Evolutionary conservation across 2,329 filamentous ascomycete genomes (phyloP), one percentile per base, ranked within the genome.

Genomic region (Aschersonia sp.): DNA sequence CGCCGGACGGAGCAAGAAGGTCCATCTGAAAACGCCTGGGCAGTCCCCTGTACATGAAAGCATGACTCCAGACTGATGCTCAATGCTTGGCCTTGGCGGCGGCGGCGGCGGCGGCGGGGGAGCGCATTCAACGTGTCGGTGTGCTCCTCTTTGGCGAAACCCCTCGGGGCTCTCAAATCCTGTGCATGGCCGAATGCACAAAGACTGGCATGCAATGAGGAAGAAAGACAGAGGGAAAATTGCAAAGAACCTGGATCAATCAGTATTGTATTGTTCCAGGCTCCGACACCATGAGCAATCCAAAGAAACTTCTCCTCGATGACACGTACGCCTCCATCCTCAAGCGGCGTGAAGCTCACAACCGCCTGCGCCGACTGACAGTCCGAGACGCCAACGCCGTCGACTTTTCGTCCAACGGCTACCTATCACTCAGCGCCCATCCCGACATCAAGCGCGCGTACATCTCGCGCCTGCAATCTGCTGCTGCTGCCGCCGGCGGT

Each of bases 391-490:
- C 82, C 1, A 78, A 73, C 28, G 83, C 78, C 29, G 77, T 81
- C 45, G 87, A 94, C 65, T 85, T 94, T 58, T 82, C 82, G 29
- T 89, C 86, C 58, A 83, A 89, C 61, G 78, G 77, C 48, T 84
- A 92, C 59, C 86, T 94, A 50, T 88, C 89, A 45, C 82, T 89
- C 5, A 81, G 85, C 1, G 60, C 59, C 3, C 60, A 66, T 35
- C 58, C 63, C 0, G 60, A 58, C 10, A 48, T 77, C 5, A 82
- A 84, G 63, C 73, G 80, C 58, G 81, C 77, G 5, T 89, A 81
- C 59, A 70, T 91, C 20, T 49, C 52, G 2, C 55, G 61, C 0
- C 52, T 73, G 9, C 55, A 61, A 29, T 51, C 35, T 9, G 35
- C 35, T 9, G 32, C 32, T 9, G 35, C 35, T 48, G 43, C 48